phyloP scores from a whole-genome alignment of 805 yeast genomes.

The Pichia kluyveri region DNA sequence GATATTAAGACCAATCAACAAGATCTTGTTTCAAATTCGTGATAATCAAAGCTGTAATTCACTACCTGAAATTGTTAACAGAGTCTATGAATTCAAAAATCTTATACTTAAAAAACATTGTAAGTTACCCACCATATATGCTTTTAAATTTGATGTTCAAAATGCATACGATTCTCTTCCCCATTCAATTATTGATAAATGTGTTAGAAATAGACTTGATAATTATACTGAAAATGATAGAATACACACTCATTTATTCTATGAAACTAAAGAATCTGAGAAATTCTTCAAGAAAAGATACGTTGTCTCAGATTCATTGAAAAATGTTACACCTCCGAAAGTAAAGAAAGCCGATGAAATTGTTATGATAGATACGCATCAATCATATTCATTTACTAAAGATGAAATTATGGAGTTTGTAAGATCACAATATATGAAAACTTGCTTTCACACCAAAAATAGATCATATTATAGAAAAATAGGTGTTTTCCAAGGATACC shows the following conservation, averaged over 20 bases:
- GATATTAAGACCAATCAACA: constrained; percentile 36
- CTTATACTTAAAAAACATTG: constrained; percentile 10
- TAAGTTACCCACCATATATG: constrained; percentile 32
- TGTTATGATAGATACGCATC: constrained; percentile 8
- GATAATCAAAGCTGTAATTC: constrained; percentile 22
- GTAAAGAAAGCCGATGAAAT: background rate
- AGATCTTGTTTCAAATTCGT: constrained; percentile 19
- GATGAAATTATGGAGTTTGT: constrained; percentile 38
- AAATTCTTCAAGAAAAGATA: background rate
- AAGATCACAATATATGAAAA: constrained; percentile 42
- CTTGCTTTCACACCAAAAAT: constrained; percentile 32
- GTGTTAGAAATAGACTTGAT: constrained; percentile 13
- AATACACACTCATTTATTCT: constrained; percentile 8
- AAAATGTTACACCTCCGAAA: constrained; percentile 24
- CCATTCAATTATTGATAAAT: constrained; percentile 24
- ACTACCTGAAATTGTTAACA: constrained; percentile 34
- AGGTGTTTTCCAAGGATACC: constrained; percentile 84
- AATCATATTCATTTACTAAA: constrained; percentile 25
- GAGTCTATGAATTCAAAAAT: constrained; percentile 31
- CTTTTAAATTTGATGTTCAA: constrained; percentile 65
- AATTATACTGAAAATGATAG: constrained; percentile 11
- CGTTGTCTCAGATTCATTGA: constrained; percentile 7
- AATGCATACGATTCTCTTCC: constrained; percentile 73
- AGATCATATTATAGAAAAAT: constrained; percentile 37
- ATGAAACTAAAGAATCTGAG: background rate